Evolutionary conservation across 2,329 filamentous ascomycete genomes (phyloP).

Genomic region (Trichoderma koningiopsis): DNA sequence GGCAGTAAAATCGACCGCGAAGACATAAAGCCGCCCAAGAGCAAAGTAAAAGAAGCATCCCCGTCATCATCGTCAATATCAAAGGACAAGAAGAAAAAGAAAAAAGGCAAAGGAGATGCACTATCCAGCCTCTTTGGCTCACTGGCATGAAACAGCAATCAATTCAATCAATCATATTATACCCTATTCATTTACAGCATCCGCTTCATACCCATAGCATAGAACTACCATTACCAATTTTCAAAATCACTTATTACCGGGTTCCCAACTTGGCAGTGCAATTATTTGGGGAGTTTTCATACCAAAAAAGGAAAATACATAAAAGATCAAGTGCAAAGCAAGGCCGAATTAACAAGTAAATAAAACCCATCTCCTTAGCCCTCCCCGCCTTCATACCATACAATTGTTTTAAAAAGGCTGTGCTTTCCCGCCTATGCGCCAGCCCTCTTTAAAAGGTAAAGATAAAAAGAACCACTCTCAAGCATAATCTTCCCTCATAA

Average conservation of each 20-base stretch:
- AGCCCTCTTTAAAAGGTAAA: slow-evolving; percentile 26
- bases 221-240: background rate
- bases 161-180: background rate
- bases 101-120: slow-evolving; percentile 61
- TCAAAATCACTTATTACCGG: background rate
- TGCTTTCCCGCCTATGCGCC: slow-evolving; percentile 36
- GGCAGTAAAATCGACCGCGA: slow-evolving; percentile 7
- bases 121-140: slow-evolving; percentile 74
- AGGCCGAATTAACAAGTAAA: slow-evolving; percentile 31
- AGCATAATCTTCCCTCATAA: slow-evolving; percentile 16
- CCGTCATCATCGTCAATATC: background rate
- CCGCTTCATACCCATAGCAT: background rate
- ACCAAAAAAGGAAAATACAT: slow-evolving; percentile 28
- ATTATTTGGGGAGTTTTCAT: slow-evolving; percentile 19
- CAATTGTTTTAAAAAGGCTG: slow-evolving; percentile 31
- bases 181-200: background rate
- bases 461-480: slow-evolving; percentile 24
- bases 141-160: slow-evolving; percentile 37
- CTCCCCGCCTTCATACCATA: slow-evolving; percentile 30
- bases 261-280: background rate
- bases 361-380: slow-evolving; percentile 27
- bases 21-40: background rate
- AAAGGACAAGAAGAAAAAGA: slow-evolving; percentile 52
- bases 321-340: slow-evolving; percentile 30
- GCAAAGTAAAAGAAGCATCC: background rate